phyloP scores from a whole-genome alignment of 805 yeast species.

The Priceomyces castillae region DNA sequence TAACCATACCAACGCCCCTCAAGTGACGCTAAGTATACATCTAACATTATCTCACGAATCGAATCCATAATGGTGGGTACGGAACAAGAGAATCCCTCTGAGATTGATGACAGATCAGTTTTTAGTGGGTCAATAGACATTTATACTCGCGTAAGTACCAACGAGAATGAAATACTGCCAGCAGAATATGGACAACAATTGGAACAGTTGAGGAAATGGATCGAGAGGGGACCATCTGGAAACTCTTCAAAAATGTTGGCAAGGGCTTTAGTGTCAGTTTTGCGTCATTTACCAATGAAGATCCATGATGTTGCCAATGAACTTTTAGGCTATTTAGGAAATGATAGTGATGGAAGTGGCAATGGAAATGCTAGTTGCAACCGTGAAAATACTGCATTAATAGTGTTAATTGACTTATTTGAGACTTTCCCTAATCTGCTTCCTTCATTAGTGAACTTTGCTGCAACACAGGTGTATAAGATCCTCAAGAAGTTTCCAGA shows the following conservation, averaged over 20 bases:
- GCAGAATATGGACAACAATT: background rate
- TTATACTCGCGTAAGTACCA: constrained; percentile 1
- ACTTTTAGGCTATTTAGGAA: constrained; percentile 25
- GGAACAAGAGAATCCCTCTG: background rate
- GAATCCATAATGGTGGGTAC: background rate
- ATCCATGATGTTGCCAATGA: constrained; percentile 38
- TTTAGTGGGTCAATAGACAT: background rate
- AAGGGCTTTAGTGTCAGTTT: constrained; percentile 22
- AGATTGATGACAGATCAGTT: background rate
- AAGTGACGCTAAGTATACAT: too few species aligned
- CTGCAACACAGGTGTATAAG: constrained; percentile 37
- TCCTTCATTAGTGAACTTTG: constrained; percentile 32
- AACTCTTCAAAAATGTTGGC: constrained; percentile 16
- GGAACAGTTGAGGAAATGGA: constrained; percentile 4
- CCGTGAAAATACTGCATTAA: constrained; percentile 18
- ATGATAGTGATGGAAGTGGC: constrained; percentile 14
- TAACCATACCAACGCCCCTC: too few species aligned
- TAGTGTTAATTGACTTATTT: constrained; percentile 37
- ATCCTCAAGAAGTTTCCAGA: constrained; percentile 34
- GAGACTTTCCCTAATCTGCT: constrained; percentile 36
- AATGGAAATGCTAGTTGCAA: constrained; percentile 9
- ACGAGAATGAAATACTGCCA: background rate
- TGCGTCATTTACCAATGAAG: constrained; percentile 31
- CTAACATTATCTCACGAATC: too few species aligned
- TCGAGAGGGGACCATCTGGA: background rate